These are phyloP conservation scores for Fraxinus floribunda DNA, from an alignment of 305 asterid genomes.

Conservation along the genomic window DNA sequence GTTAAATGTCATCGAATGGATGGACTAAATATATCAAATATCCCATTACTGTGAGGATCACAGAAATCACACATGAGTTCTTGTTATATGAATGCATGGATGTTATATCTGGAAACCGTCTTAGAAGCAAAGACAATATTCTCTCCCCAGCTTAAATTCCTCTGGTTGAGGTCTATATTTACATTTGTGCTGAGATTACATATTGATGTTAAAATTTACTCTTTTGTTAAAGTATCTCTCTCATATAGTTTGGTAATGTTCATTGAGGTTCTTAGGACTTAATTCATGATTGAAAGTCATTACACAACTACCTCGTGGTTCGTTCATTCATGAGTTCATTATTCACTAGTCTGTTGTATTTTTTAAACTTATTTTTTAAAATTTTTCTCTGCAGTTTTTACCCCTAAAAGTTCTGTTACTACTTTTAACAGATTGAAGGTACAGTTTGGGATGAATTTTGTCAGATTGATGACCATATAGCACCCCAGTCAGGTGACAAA, in stretches of 20 bases:
- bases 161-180: not conserved
- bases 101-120: not conserved
- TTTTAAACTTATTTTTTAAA: slow-evolving; percentile 29
- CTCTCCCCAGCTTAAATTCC: not conserved
- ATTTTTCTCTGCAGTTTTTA: slow-evolving; percentile 38
- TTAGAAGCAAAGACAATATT: not conserved
- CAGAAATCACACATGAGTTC: not conserved
- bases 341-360: slow-evolving; percentile 7
- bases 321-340: not conserved
- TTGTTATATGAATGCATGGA: not conserved
- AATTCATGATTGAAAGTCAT: not conserved
- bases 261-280: not conserved
- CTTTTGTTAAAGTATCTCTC: not conserved
- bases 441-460: slow-evolving; percentile 58
- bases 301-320: not conserved
- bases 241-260: not conserved
- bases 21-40: not conserved
- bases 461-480: slow-evolving; percentile 58
- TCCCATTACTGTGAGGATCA: not conserved
- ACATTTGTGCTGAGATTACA: not conserved
- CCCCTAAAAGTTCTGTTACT: slow-evolving; percentile 46
- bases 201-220: not conserved
- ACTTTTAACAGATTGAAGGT: slow-evolving; percentile 61
- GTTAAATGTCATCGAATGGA: not conserved
- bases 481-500: slow-evolving; percentile 46